These are phyloP conservation scores for Calcarisporium arbuscula DNA, from an alignment of 2,329 filamentous ascomycete genomes.

Conservation along the genomic window DNA sequence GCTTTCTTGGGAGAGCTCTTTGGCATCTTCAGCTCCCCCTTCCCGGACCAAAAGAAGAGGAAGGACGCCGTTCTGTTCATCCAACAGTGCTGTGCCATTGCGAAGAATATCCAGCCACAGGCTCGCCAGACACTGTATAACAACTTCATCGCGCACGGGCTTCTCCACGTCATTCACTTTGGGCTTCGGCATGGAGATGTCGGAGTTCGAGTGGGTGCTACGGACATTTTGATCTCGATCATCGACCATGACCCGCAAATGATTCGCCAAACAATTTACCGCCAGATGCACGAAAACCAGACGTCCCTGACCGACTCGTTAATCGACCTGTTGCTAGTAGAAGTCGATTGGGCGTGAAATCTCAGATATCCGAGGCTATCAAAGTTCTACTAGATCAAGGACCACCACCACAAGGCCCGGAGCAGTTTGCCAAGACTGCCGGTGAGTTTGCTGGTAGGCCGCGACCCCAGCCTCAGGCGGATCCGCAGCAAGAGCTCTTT, in stretches of 20 bases:
- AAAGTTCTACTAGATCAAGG: slow-evolving; percentile 84
- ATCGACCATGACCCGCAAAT: slow-evolving; percentile 94
- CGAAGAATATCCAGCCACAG: slow-evolving; percentile 86
- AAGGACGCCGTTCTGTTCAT: slow-evolving; percentile 96
- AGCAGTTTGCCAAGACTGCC: slow-evolving; percentile 56
- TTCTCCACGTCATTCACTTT: slow-evolving; percentile 86
- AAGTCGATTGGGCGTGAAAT: slow-evolving; percentile 93
- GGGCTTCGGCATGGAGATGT: slow-evolving; percentile 82
- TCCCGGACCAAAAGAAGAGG: slow-evolving; percentile 63
- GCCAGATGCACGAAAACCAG: slow-evolving; percentile 81
- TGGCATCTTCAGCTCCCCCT: slow-evolving; percentile 66
- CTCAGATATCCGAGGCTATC: slow-evolving; percentile 89
- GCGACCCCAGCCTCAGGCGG: slow-evolving; percentile 44
- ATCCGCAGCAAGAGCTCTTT: slow-evolving; percentile 78
- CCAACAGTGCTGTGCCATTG: slow-evolving; percentile 89
- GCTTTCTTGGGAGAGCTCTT: slow-evolving; percentile 81
- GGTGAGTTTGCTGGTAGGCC: slow-evolving; percentile 61
- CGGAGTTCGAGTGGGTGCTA: slow-evolving; percentile 81
- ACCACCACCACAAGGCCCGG: slow-evolving; percentile 38
- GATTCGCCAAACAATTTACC: slow-evolving; percentile 89
- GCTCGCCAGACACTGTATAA: slow-evolving; percentile 76
- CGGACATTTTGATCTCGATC: slow-evolving; percentile 86
- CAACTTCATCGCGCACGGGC: slow-evolving; percentile 81
- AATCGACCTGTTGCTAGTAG: slow-evolving; percentile 84
- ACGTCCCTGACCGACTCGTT: slow-evolving; percentile 84